These are phyloP conservation scores for Aspergillus eucalypticola DNA, from an alignment of 2,329 filamentous ascomycete species.

Conservation along the genomic window DNA sequence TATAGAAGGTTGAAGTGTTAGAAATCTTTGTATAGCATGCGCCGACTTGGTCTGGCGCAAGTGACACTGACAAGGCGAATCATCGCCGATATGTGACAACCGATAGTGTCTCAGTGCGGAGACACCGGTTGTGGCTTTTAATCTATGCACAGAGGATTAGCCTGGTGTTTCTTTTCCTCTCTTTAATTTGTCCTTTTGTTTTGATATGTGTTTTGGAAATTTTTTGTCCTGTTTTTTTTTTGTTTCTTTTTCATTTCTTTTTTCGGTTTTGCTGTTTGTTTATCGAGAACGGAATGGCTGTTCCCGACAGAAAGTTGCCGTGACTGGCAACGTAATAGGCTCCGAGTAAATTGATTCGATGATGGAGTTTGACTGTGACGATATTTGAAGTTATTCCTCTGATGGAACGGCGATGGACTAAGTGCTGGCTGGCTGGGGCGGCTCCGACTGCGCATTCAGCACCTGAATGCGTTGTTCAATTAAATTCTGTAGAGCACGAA, in stretches of 20 bases:
- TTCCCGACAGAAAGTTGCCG: neutral
- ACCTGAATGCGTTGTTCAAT: slow-evolving; percentile 33
- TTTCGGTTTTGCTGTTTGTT: neutral
- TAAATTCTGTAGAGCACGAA: slow-evolving; percentile 32
- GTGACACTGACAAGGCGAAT: neutral
- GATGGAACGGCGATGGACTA: neutral
- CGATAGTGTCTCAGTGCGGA: neutral
- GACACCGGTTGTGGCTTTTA: neutral
- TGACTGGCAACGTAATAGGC: neutral
- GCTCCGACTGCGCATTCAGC: slow-evolving; percentile 17
- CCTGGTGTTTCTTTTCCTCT: too few species aligned
- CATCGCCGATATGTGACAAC: neutral
- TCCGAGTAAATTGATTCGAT: too few species aligned
- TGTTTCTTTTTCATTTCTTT: too few species aligned
- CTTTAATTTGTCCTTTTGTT: too few species aligned
- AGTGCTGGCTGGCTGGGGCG: neutral
- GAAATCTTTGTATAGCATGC: neutral
- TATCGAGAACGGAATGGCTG: neutral
- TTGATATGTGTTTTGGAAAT: too few species aligned
- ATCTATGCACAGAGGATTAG: too few species aligned
- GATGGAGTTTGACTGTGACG: neutral
- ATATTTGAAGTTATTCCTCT: neutral
- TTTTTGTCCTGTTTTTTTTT: too few species aligned
- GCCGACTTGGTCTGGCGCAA: neutral
- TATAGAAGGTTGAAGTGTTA: neutral